Percentiles rank a stretch among this genome's conserved stretches.
These are phyloP conservation scores for Candida gorgasii DNA, from an alignment of 805 yeast species.

Conservation along the genomic window DNA sequence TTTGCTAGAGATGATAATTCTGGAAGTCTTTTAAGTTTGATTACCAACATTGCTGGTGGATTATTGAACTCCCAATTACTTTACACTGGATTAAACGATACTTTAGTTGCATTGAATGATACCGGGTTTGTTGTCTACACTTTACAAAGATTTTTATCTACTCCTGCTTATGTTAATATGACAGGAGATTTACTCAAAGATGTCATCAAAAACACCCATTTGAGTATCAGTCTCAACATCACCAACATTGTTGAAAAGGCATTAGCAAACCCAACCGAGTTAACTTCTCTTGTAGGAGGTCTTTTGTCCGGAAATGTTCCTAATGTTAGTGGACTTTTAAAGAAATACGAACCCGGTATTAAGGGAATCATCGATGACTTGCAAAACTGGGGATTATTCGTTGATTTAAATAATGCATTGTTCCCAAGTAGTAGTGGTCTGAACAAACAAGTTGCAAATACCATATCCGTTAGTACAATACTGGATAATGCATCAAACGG, in stretches of 20 bases:
- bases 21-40: conserved; percentile 28
- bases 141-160: conserved; percentile 35
- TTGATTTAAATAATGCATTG: conserved; percentile 35
- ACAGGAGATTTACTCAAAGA: conserved; percentile 34
- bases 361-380: conserved; percentile 31
- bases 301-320: conserved; percentile 21
- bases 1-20: conserved; percentile 11
- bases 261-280: conserved; percentile 22
- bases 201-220: conserved; percentile 26
- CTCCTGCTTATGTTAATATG: conserved; percentile 36
- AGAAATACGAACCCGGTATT: conserved; percentile 33
- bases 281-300: conserved; percentile 22
- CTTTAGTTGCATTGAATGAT: conserved; percentile 38
- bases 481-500: conserved; percentile 5
- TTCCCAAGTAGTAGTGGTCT: conserved; percentile 13
- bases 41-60: conserved; percentile 28
- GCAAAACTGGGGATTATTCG: conserved; percentile 38
- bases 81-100: conserved; percentile 24
- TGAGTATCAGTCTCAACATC: conserved; percentile 27
- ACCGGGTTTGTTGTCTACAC: conserved; percentile 41
- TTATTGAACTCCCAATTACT: conserved; percentile 31
- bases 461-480: conserved; percentile 2
- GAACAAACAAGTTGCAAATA: conserved; percentile 10
- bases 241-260: conserved; percentile 24
- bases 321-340: conserved; percentile 16